Conservation (phyloP, 768 basidiomycete genomes). For the Lentinula raphanica region DNA sequence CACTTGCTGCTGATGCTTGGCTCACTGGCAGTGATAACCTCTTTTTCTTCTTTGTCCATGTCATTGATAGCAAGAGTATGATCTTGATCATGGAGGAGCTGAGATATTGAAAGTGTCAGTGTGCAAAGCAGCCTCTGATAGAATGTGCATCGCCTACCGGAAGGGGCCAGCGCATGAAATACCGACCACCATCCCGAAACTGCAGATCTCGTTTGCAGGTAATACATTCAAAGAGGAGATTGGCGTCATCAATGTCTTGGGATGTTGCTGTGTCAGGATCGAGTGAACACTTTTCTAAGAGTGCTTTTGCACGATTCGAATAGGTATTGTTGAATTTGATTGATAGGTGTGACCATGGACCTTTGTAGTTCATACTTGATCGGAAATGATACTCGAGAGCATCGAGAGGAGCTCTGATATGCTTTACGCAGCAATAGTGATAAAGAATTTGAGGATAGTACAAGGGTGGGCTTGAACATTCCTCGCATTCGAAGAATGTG, state of each 20-base stretch:
- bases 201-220: neutral
- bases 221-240: neutral
- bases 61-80: neutral
- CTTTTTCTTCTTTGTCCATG: neutral
- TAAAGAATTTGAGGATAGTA: conserved; percentile 4
- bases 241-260: neutral
- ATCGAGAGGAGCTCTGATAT: too few species aligned
- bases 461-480: neutral
- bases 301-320: neutral
- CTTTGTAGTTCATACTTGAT: neutral
- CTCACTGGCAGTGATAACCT: neutral
- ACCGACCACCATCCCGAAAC: neutral
- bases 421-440: neutral
- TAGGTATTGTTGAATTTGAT: neutral
- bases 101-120: neutral
- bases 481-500: neutral
- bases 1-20: neutral
- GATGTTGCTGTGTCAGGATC: neutral
- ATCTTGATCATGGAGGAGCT: neutral
- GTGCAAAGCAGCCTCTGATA: neutral
- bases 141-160: neutral
- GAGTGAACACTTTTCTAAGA: neutral
- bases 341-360: neutral
- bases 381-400: too few species aligned
- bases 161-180: neutral